Conservation (phyloP, 305 asterid species). For the Fraxinus baroniana region DNA sequence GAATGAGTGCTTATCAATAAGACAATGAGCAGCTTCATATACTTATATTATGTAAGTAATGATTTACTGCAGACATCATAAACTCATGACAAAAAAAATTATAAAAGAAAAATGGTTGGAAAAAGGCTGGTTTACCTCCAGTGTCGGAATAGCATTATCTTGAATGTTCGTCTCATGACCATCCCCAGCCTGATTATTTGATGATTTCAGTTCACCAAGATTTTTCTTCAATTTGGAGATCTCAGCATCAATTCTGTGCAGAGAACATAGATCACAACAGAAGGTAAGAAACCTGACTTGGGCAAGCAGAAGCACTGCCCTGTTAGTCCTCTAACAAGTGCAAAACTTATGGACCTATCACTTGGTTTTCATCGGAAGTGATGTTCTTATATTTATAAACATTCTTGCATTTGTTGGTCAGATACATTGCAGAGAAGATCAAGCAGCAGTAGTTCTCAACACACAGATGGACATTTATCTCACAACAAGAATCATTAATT, state of each 20-base stretch:
- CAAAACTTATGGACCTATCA: not conserved
- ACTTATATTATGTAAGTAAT: slow-evolving; percentile 5
- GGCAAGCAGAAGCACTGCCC: not conserved
- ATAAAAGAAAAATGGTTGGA: slow-evolving; percentile 11
- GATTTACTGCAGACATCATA: slow-evolving; percentile 10
- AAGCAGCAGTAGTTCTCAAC: not conserved
- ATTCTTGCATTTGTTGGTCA: not conserved
- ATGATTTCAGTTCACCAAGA: slow-evolving; percentile 56
- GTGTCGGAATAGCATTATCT: slow-evolving; percentile 44
- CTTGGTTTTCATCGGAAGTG: not conserved
- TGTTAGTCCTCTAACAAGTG: not conserved
- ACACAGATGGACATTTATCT: not conserved
- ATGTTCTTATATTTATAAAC: not conserved
- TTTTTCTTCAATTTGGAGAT: slow-evolving; percentile 65
- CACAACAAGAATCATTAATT: not conserved
- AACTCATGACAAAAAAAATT: not conserved
- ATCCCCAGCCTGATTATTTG: slow-evolving; percentile 39
- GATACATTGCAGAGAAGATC: not conserved
- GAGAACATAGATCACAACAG: slow-evolving; percentile 25
- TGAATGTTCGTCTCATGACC: slow-evolving; percentile 38
- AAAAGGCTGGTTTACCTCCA: slow-evolving; percentile 56
- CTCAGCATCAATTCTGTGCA: slow-evolving; percentile 81
- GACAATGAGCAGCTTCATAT: slow-evolving; percentile 13
- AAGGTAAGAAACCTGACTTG: slow-evolving; percentile 3
- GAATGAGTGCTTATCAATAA: not conserved